Evolutionary conservation across 2,329 filamentous ascomycete genomes (phyloP), one percentile per base, ranked within the genome.

Genomic region (Beauveria varroae): DNA sequence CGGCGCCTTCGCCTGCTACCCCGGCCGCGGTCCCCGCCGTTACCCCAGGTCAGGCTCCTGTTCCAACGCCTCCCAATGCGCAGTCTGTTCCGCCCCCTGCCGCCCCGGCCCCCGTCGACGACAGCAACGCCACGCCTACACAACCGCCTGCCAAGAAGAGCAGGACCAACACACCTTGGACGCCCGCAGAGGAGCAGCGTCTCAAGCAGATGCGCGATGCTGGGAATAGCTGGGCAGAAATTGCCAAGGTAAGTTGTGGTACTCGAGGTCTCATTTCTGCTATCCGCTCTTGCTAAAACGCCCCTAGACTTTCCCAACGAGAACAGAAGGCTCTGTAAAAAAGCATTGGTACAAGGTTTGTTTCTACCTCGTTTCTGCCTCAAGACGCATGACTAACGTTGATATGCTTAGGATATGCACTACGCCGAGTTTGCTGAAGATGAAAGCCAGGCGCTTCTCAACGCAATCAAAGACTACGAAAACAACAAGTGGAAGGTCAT

Each of bases 401-500:
- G 37, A 20, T n/a, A 44, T 12, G 6, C 14, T 6, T 7, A 95
- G 90, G 95, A 99, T 69, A 99, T 99, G 95, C 95, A 99, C 73
- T 98, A 98, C 74, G 95, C 95, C 66, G 95, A 98, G 73, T 98
- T 99, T 74, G 93, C 91, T 55, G 93, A 97, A 79, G 92, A 98
- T 71, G 95, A 97, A 85, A 91, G 86, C 71, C 83, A 87, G 68
- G 89, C 90, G 43, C 78, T 99, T 63, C 84, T 96, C 67, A 91
- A 90, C 66, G 95, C 95, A 34, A 99, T 99, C 78, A 97, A 96
- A 77, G 95, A 99, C 73, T 98, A 98, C 76, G 95, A 99, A 73
- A 89, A 91, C 72, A 97, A 96, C 75, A 98, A 98, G 74, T 99
- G 95, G 95, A 98, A 98, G 78, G 86, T 88, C 28, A 98, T 98